These are phyloP conservation scores for Crithidia fasciculata DNA, from an alignment of 208 protist genomes.

Conservation along the genomic window DNA sequence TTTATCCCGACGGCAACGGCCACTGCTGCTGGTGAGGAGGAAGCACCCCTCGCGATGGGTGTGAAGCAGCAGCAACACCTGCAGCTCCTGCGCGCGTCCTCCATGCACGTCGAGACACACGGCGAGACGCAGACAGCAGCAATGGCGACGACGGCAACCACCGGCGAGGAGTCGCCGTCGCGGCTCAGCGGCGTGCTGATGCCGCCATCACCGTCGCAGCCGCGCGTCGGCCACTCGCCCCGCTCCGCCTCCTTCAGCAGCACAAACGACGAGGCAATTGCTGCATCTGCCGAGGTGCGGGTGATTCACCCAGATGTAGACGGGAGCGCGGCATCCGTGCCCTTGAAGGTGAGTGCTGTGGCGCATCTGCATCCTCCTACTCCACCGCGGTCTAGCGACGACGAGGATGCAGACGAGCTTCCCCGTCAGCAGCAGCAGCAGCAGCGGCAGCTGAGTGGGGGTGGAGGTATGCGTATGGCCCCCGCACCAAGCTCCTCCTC, in stretches of 20 bases:
- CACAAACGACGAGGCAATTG: neutral
- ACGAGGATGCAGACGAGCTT: neutral
- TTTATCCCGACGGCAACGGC: neutral
- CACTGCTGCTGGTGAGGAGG: neutral
- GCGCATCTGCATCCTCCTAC: neutral
- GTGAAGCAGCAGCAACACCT: slow-evolving; percentile 5
- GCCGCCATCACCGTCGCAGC: slow-evolving; percentile 36
- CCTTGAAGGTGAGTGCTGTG: neutral
- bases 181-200: slow-evolving; percentile 22
- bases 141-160: slow-evolving; percentile 7
- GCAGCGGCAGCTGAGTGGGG: neutral
- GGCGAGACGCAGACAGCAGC: slow-evolving; percentile 29
- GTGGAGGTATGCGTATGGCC: slow-evolving; percentile 3
- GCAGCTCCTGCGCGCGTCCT: slow-evolving; percentile 3
- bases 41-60: neutral
- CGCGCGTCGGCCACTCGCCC: slow-evolving; percentile 13
- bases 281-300: neutral
- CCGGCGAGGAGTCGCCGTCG: slow-evolving; percentile 15
- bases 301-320: neutral
- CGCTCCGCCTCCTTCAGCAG: slow-evolving; percentile 6
- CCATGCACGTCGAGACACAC: slow-evolving; percentile 12
- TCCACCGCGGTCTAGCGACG: neutral
- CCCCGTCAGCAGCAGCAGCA: neutral
- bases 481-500: slow-evolving; percentile 16
- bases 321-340: neutral